phyloP scores from a whole-genome alignment of 176 grass and related monocot genomes.

The Carex parvula region DNA sequence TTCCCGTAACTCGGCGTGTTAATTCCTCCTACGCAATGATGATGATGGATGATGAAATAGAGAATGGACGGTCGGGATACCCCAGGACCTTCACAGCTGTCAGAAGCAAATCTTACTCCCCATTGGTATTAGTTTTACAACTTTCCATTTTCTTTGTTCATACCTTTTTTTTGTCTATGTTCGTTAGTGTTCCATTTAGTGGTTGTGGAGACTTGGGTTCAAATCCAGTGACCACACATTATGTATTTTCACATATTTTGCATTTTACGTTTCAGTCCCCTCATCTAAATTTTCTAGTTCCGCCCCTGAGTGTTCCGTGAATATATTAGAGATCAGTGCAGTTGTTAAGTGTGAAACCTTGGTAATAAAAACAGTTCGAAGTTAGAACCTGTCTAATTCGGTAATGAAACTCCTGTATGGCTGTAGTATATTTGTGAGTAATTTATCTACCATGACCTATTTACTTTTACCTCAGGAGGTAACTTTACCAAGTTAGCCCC shows the following conservation, averaged over 20 bases:
- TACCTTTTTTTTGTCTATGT: neutral
- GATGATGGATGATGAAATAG: constrained; percentile 82
- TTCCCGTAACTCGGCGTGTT: constrained; percentile 51
- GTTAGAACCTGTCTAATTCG: neutral
- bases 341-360: neutral
- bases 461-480: neutral
- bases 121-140: constrained; percentile 45
- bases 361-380: neutral
- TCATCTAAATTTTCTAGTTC: too few species aligned
- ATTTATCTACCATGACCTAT: neutral
- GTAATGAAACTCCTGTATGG: neutral
- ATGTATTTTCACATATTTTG: too few species aligned
- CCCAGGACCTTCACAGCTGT: constrained; percentile 73
- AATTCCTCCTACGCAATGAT: constrained; percentile 61
- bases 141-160: neutral
- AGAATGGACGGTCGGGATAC: constrained; percentile 58
- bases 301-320: too few species aligned
- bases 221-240: too few species aligned
- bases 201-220: too few species aligned
- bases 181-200: neutral
- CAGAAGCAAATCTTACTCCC: constrained; percentile 72
- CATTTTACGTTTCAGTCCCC: too few species aligned
- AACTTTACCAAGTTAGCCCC: neutral
- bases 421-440: neutral
- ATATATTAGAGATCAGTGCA: neutral